Base-by-base conservation (phyloP, 2,329 filamentous ascomycete genomes). In the Raffaelea albimanens region DNA sequence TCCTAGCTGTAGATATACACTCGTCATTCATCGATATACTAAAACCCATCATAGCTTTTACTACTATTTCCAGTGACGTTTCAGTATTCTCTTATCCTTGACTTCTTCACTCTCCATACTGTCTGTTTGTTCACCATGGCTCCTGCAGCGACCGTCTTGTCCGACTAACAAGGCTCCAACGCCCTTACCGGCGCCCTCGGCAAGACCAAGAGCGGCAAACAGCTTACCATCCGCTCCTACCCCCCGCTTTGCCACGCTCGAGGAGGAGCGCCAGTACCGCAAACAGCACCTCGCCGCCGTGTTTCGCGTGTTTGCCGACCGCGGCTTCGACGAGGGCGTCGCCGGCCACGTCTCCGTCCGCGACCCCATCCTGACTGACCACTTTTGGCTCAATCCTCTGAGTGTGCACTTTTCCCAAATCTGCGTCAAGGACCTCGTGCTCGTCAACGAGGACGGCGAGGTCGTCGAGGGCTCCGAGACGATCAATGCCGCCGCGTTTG, bases 401-500 rank as follows among this genome's bases (percentile, higher is more conserved):
- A 80, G 78, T 3, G 67, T 69, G 19, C 82, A 86, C 60, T 87
- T 86, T 56, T 81, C 74, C 2, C 65, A 82, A 45, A 69, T 87
- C 46, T 77, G 76, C 50, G 80, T 82, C 0, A 74, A 71, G 13
- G 72, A 75, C n/a, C 72, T 82, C 5, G 71, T 84, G 5, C 80
- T 79, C 13, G 82, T 81, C 0, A 82, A 82, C 57, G 40, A 49
- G 14, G 22, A 40, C 3, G 44, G 44, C n/a, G 4, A 40, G 3
- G 5, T 18, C 8, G 66, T 73, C 19, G 36, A 20, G 7, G 34
- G 19, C 21, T 9, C 19, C 8, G 20, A 43, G 2, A 78, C 81
- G 1, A 76, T 79, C 41, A 87, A 87, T 60, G 73, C 78, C 2
- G 82, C 83, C 0, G 83, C 82, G 0, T 86, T 85, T 56, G 61